phyloP scores from a whole-genome alignment of 129 eudicot genomes.

The Lactuca saligna region DNA sequence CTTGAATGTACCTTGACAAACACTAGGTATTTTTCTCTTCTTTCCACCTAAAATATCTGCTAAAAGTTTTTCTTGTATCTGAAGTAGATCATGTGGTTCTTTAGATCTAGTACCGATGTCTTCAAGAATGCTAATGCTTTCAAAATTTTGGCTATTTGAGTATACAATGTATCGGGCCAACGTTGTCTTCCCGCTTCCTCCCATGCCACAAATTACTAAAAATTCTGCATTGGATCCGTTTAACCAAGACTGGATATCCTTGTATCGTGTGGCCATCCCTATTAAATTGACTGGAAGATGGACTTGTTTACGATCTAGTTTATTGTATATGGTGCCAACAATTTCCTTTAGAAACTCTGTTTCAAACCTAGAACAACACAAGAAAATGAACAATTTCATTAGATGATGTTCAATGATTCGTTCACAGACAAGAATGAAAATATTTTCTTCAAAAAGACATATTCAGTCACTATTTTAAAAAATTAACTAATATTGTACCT shows the following conservation, averaged over 20 bases:
- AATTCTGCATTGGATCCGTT: not conserved
- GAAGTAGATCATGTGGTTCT: conserved; percentile 7
- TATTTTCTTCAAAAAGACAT: no score
- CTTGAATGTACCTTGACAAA: not conserved
- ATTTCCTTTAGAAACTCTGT: not conserved
- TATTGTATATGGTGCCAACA: conserved; percentile 7
- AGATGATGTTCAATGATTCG: not conserved
- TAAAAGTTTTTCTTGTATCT: conserved; percentile 19
- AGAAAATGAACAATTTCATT: no score
- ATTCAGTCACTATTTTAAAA: no score
- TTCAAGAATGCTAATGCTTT: conserved; percentile 15
- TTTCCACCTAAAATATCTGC: conserved; percentile 13
- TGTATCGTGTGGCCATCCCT: conserved; percentile 3
- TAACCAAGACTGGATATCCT: conserved; percentile 11
- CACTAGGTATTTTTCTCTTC: not conserved
- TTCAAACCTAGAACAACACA: conserved; percentile 6
- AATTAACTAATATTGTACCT: no score
- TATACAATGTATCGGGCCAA: conserved; percentile 18
- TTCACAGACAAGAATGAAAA: no score
- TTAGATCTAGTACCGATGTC: not conserved
- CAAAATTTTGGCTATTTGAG: conserved; percentile 19
- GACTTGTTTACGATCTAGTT: not conserved
- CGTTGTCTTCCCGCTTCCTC: conserved; percentile 36
- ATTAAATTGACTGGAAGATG: not conserved
- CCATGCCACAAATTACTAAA: conserved; percentile 17